Evolutionary conservation across 2,329 filamentous ascomycete species (phyloP).

Genomic region (Aspergillus hiratsukae): DNA sequence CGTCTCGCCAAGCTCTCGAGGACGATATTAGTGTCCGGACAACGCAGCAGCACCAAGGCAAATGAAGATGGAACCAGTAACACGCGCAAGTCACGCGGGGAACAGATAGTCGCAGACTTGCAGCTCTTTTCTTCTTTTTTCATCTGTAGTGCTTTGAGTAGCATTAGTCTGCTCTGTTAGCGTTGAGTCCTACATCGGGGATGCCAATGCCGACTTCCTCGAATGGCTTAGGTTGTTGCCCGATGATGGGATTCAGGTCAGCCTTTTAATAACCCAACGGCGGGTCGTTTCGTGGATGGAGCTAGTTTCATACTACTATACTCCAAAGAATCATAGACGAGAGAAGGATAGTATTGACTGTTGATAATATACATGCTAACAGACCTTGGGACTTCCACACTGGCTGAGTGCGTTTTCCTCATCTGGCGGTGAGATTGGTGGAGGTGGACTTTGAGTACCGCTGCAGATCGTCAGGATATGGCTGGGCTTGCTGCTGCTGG

Average conservation of each 20-base stretch:
- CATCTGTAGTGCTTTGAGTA: neutral
- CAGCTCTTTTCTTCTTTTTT: neutral
- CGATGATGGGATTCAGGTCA: constrained; percentile 14
- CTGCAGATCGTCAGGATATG: neutral
- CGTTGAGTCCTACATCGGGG: neutral
- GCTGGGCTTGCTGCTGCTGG: neutral
- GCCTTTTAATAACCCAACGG: constrained; percentile 21
- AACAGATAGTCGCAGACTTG: neutral
- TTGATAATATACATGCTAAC: neutral
- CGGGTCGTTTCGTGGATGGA: constrained; percentile 5
- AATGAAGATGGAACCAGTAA: neutral
- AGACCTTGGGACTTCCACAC: neutral
- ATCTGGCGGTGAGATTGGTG: neutral
- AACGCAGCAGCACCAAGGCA: neutral
- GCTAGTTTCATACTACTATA: neutral
- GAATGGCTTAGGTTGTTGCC: constrained; percentile 9
- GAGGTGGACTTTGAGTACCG: neutral
- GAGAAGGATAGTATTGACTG: neutral
- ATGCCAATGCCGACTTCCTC: neutral
- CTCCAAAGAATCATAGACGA: neutral
- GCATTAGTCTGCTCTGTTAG: neutral
- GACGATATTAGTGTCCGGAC: neutral
- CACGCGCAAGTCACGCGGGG: neutral
- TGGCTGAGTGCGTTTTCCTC: constrained; percentile 10
- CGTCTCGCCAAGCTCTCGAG: neutral